Evolutionary conservation across 1,139 yeast genomes (phyloP), one percentile per base, ranked within the genome.

Genomic region (Protomyces gravidus): DNA sequence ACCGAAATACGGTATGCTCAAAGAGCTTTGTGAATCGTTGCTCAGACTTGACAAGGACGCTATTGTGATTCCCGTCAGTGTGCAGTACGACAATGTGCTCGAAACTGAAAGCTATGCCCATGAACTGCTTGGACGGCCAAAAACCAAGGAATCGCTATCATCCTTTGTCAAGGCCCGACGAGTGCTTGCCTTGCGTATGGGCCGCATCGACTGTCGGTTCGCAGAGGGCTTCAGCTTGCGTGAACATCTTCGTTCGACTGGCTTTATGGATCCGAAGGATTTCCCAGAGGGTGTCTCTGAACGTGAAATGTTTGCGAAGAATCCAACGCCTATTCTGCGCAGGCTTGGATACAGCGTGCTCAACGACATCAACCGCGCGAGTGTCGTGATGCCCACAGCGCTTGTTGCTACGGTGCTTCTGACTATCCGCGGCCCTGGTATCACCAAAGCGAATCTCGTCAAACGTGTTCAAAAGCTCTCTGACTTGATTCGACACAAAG

Each of bases 51-150:
- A 79, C 62, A 73, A 75, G n/a, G 81, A 79, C 63, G 65, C 73
- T 13, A 71, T 77, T 70, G 72, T 83, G 50, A 81, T 80, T 63
- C 87, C 87, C 0, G 75, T 83, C 3, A 75, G 84, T 21, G 80
- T 84, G 23, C 82, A 83, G 60, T 83, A 83, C 67, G 87, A 83
- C 70, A 76, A 84, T 64, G 82, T 82, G n/a, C 81, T 82, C 59
- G 87, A 83, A 68, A 80, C 84, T 5, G 85, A 82, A 66, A 79
- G 83, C 2, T 83, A 82, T 67, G 79, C 82, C 55, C 77, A 79
- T 49, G 87, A 83, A 68, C 74, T 83, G 62, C 75, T 80, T 62
- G 87, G 87, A 19, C 75, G 76, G 60, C 86, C 82, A 66, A 83
- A 83, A 68, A 76, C 76, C 55, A 70, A 69, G 58, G 78, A 75